Evolutionary conservation across 2,329 filamentous ascomycete genomes (phyloP), one percentile per base, ranked within the genome.

Genomic region (Cladosporium sp.): DNA sequence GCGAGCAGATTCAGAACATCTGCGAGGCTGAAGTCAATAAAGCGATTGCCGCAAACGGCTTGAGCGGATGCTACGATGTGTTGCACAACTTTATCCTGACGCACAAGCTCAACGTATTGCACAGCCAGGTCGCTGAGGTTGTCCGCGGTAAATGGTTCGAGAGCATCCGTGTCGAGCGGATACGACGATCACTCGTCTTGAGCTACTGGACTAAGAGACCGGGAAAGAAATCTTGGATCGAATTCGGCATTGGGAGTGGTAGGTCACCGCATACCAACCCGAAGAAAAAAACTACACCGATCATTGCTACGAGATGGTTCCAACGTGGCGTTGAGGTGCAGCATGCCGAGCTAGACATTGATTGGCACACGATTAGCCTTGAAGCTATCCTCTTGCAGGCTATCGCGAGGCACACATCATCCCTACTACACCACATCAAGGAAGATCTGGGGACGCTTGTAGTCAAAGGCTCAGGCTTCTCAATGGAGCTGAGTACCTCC

Each of bases 61-160:
- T 99, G 7, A 75, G 80, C 8, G 93, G 92, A 8, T 95, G 93
- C 73, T 97, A 96, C 77, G 86, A 91, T 65, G 91, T 93, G 69
- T 81, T 98, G 2, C 93, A 98, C 77, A 92, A 94, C 74, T 89
- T 96, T 68, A 86, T 93, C 4, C 81, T 99, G 64, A 97, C 93
- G 0, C 90, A 95, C 78, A 97, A 99, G 80, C 90, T 99, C 70
- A 89, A 87, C 69, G 89, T 95, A 69, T 84, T 97, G 55, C 87
- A 87, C 71, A 88, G 88, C 68, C 95, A 99, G 80, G 92, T 92
- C 2, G 69, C 84, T 31, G 87, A 89, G 50, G 81, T 99, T 66
- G 84, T 85, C 64, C 86, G 85, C 65, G 86, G 85, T 3, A 86
- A 87, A 35, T 98, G 95, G 94, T 88, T 89, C 35, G 89, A 91